Evolutionary conservation across 768 basidiomycete species (phyloP), one percentile per base, ranked within the genome.

Genomic region (Tephrocybe sp.): DNA sequence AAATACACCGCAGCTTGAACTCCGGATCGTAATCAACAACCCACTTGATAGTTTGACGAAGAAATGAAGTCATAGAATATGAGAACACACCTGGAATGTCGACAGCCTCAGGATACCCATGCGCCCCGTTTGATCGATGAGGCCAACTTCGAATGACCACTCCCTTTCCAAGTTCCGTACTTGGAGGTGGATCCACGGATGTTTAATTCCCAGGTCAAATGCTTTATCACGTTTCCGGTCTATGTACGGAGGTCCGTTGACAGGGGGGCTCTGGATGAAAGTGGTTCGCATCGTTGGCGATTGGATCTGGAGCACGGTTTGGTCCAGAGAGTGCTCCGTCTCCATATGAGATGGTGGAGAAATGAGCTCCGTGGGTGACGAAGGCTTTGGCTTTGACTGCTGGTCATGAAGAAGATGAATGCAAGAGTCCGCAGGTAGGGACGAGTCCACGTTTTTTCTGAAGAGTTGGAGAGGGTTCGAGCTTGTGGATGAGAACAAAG

Each of bases 221-320:
- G 27, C 49, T 26, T 30, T 49, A 38, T 57, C 44, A 37, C 52
- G 57, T 42, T 44, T 35, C 38, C 54, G 34, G n/a, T 25, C 49
- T 13, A 41, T 7, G 21, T 28, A 38, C 30, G 34, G 55, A 34
- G 39, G 55, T 54, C 19, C 44, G 36, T 50, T 36, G 53, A 50
- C 19, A 18, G 76, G 71, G 13, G 89, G 89, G 56, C 76, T 83
- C 7, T 79, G 82, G 28, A 92, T 78, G 59, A 76, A 91, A 0
- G 89, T 87, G 44, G 72, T 83, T 44, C 69, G 76, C 27, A 89
- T 58, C 11, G 84, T 85, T 21, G 89, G 89, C 4, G 87, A 89
- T 59, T 92, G 89, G 40, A 92, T 75, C 54, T 92, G 89, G 12
- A 92, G 74, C 1, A 89, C 87, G 1, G 82, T 84, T 62, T 89